phyloP scores from a whole-genome alignment of 805 yeast species.

The Wickerhamomyces bisporus region DNA sequence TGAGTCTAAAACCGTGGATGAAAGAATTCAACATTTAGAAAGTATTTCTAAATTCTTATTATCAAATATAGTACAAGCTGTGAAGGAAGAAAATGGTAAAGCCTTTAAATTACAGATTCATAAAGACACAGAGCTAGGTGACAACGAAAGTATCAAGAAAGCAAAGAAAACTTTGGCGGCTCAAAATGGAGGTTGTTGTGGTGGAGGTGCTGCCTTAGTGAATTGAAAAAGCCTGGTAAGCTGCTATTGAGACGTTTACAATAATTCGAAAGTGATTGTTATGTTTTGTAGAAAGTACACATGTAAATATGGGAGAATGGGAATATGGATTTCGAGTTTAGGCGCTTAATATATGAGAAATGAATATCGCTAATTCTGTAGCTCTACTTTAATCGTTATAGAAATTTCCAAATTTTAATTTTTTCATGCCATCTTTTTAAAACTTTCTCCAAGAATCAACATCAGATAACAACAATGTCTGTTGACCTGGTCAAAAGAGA shows the following conservation, averaged over 20 bases:
- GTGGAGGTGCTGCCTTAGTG: slow-evolving; percentile 34
- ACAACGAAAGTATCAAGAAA: slow-evolving; percentile 71
- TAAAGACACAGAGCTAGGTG: slow-evolving; percentile 81
- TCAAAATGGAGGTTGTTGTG: slow-evolving; percentile 54
- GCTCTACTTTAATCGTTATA: no score
- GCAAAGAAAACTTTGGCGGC: slow-evolving; percentile 40
- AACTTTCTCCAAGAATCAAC: no score
- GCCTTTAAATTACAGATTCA: slow-evolving; percentile 65
- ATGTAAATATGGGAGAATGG: neutral
- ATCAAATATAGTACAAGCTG: slow-evolving; percentile 85
- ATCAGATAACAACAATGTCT: neutral
- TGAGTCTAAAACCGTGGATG: slow-evolving; percentile 40
- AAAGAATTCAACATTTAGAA: slow-evolving; percentile 51
- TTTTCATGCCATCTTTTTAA: no score
- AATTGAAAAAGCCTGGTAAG: no score
- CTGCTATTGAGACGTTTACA: no score
- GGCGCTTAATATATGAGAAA: neutral
- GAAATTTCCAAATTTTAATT: no score
- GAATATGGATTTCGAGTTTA: neutral
- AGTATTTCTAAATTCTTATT: slow-evolving; percentile 69
- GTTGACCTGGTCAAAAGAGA: slow-evolving; percentile 34
- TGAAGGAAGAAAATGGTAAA: slow-evolving; percentile 34
- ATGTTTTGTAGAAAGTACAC: no score
- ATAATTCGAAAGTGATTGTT: no score
- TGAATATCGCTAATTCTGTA: no score